Evolutionary conservation across 768 basidiomycete genomes (phyloP).

Genomic region (Neoboletus magnificus): DNA sequence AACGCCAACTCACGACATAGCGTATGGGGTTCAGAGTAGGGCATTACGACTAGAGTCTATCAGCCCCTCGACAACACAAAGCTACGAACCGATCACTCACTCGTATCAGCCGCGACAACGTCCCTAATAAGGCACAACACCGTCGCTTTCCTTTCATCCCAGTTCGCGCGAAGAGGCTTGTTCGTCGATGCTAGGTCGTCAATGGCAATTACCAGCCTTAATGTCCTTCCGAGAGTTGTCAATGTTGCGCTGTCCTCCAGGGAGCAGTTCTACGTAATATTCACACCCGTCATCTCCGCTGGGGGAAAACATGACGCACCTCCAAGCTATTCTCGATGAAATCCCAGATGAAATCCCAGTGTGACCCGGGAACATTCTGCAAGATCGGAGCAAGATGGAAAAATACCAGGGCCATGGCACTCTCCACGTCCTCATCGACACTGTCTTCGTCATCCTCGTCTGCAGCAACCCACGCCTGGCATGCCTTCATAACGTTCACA

Average conservation of each 20-base stretch:
- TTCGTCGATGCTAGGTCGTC: slow-evolving; percentile 72
- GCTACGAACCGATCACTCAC: slow-evolving; percentile 35
- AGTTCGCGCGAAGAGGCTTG: slow-evolving; percentile 64
- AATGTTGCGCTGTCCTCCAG: slow-evolving; percentile 57
- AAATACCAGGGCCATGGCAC: slow-evolving; percentile 71
- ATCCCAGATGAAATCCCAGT: slow-evolving; percentile 94
- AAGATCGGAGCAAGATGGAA: slow-evolving; percentile 78
- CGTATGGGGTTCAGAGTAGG: slow-evolving; percentile 55
- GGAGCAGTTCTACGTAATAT: slow-evolving; percentile 50
- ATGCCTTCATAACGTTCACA: slow-evolving; percentile 81
- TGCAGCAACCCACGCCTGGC: slow-evolving; percentile 75
- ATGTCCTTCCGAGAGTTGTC: slow-evolving; percentile 63
- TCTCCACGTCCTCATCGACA: slow-evolving; percentile 75
- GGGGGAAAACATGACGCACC: slow-evolving; percentile 40
- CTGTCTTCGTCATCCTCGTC: slow-evolving; percentile 55
- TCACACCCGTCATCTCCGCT: not conserved
- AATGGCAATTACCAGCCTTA: slow-evolving; percentile 63
- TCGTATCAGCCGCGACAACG: slow-evolving; percentile 50
- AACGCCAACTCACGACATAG: slow-evolving; percentile 67
- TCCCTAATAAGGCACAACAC: slow-evolving; percentile 61
- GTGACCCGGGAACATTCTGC: slow-evolving; percentile 79
- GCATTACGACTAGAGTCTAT: slow-evolving; percentile 9
- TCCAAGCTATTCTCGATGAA: slow-evolving; percentile 85
- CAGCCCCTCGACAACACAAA: not conserved
- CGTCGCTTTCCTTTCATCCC: slow-evolving; percentile 54